A percentile compares a stretch with the other conserved stretches of the same genome.
phyloP scores from a whole-genome alignment of 352 stramenopile species.

The Nothophytophthora sp. region DNA sequence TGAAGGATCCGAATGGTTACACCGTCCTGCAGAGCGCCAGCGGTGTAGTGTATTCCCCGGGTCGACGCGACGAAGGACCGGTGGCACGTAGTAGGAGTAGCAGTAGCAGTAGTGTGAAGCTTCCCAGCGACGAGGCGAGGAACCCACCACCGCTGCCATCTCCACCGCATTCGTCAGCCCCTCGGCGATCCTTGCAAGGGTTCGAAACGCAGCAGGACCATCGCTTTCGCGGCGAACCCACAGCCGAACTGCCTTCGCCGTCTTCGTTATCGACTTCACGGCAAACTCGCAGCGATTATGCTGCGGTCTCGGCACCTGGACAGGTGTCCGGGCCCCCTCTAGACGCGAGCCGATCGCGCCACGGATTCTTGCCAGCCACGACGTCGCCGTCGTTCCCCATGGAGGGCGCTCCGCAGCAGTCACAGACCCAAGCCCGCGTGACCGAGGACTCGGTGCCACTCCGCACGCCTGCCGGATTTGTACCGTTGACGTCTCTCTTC shows the following conservation, averaged over 20 bases:
- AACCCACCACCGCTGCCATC: constrained; percentile 10
- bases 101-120: constrained; percentile 20
- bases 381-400: constrained; percentile 23
- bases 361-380: constrained; percentile 12
- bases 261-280: constrained; percentile 17
- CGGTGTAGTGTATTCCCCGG: constrained; percentile 10
- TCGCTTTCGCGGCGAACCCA: constrained; percentile 22
- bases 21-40: constrained; percentile 9
- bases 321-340: constrained; percentile 2
- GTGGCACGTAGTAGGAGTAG: constrained; percentile 13
- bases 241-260: constrained; percentile 9
- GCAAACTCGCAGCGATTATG: constrained; percentile 20
- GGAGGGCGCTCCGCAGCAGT: constrained; percentile 9
- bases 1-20: constrained; percentile 15
- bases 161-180: constrained; percentile 17
- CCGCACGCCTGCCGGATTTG: constrained; percentile 13
- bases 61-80: constrained; percentile 10
- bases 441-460: constrained; percentile 10
- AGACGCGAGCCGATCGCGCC: constrained; percentile 14
- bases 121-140: constrained; percentile 13
- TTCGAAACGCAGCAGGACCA: constrained; percentile 30
- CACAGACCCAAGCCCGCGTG: not conserved
- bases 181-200: constrained; percentile 17
- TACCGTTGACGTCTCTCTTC: constrained; percentile 13
- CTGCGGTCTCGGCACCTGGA: constrained; percentile 7